Conservation (phyloP, 31 red algal genomes). For the Bonnemaisonia californica region DNA sequence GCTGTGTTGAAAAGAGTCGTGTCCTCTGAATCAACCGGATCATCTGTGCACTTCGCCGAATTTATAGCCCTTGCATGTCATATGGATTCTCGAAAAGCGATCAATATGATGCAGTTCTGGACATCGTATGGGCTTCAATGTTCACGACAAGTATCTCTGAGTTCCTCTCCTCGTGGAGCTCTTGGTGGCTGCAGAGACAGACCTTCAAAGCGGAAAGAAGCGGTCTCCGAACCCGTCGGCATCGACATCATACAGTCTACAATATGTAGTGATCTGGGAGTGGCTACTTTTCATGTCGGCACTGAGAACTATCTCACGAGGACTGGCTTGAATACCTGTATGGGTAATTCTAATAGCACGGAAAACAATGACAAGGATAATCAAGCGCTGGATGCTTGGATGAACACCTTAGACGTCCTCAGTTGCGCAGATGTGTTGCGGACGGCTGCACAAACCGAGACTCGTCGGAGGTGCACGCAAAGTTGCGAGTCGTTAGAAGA, state of each 20-base stretch:
- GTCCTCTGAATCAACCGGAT: slow-evolving; percentile 13
- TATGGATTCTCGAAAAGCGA: slow-evolving; percentile 48
- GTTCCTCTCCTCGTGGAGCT: background rate
- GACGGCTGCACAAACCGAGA: background rate
- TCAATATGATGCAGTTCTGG: slow-evolving; percentile 62
- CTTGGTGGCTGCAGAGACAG: background rate
- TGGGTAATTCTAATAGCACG: background rate
- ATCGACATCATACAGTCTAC: slow-evolving; percentile 3
- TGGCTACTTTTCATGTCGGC: slow-evolving; percentile 17
- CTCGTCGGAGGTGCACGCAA: background rate
- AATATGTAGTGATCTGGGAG: background rate
- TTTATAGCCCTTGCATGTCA: slow-evolving; percentile 31
- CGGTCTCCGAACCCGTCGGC: background rate
- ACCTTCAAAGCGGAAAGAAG: background rate
- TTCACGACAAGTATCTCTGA: background rate
- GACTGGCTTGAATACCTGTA: background rate
- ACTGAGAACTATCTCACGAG: slow-evolving; percentile 8
- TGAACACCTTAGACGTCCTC: slow-evolving; percentile 27
- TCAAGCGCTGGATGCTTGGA: slow-evolving; percentile 23
- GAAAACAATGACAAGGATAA: background rate
- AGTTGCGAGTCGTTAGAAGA: background rate
- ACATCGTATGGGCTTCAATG: slow-evolving; percentile 26
- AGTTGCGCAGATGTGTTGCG: slow-evolving; percentile 29
- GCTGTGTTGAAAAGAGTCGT: slow-evolving; percentile 40
- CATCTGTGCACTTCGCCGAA: background rate